These are phyloP conservation scores for Stereocaulon alpinum DNA, from an alignment of 495 filamentous ascomycete species.

Conservation along the genomic window DNA sequence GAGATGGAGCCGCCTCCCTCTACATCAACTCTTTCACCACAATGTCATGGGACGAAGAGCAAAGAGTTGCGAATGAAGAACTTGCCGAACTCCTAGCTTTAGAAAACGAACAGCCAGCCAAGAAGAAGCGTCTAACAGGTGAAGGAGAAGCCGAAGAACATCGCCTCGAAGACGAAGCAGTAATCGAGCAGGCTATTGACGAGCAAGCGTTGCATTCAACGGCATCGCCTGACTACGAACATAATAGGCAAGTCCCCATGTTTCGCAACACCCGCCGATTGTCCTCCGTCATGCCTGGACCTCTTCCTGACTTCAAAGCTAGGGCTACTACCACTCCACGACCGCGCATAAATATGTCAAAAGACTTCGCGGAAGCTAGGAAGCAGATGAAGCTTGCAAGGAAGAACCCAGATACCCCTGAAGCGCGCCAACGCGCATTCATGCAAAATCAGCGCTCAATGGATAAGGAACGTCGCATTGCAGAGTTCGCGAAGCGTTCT, in stretches of 20 bases:
- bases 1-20: constrained; percentile 15
- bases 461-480: neutral
- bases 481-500: neutral
- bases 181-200: constrained; percentile 7
- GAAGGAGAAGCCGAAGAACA: constrained; percentile 12
- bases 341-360: neutral
- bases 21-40: constrained; percentile 23
- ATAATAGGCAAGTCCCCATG: neutral
- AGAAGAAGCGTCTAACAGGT: constrained; percentile 17
- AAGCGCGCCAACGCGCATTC: neutral
- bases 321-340: neutral
- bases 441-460: neutral
- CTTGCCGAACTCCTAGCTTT: constrained; percentile 8
- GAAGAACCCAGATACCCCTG: neutral
- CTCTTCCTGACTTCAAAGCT: neutral
- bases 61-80: constrained; percentile 15
- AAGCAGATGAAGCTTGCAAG: neutral
- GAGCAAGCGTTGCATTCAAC: neutral
- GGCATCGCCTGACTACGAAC: neutral
- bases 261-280: neutral
- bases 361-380: no score
- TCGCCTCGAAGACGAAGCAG: constrained; percentile 11
- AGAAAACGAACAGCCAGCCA: constrained; percentile 16
- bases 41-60: constrained; percentile 13
- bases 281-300: neutral